These are phyloP conservation scores for Penicillium sp. DNA, from an alignment of 2,329 filamentous ascomycete species.

Conservation along the genomic window DNA sequence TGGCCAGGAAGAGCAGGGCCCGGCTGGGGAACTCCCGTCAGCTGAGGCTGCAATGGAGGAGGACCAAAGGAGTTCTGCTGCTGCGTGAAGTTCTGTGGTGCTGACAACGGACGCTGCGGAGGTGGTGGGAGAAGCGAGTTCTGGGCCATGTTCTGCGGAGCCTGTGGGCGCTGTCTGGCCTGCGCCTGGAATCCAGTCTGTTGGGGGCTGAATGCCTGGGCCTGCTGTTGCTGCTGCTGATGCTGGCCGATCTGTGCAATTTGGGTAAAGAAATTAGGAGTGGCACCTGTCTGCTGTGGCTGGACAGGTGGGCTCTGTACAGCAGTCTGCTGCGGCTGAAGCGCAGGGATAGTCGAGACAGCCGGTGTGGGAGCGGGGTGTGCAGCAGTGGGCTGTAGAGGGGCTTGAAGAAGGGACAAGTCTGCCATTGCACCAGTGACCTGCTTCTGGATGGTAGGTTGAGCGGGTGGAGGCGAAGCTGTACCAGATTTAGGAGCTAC, in stretches of 20 bases:
- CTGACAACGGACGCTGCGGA: constrained; percentile 81
- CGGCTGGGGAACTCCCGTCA: constrained; percentile 73
- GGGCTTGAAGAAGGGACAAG: constrained; percentile 66
- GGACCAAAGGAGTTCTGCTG: constrained; percentile 74
- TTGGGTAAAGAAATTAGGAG: constrained; percentile 59
- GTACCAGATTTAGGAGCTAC: constrained; percentile 33
- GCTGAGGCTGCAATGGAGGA: constrained; percentile 79
- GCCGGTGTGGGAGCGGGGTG: constrained; percentile 55
- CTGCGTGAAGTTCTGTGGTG: constrained; percentile 77
- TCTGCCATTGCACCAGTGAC: constrained; percentile 75
- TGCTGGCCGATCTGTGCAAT: constrained; percentile 43
- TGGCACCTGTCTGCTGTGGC: constrained; percentile 51
- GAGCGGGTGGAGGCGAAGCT: constrained; percentile 43
- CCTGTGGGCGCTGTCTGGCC: constrained; percentile 71
- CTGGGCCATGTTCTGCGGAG: constrained; percentile 67
- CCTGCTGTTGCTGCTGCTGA: constrained; percentile 19
- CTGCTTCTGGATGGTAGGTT: constrained; percentile 35
- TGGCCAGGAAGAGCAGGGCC: constrained; percentile 71
- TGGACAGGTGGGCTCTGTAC: constrained; percentile 44
- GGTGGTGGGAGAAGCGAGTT: constrained; percentile 76
- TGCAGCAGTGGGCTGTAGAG: constrained; percentile 61
- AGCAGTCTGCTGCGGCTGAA: constrained; percentile 53
- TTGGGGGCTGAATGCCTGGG: constrained; percentile 42
- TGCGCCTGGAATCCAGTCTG: constrained; percentile 47
- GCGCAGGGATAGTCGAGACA: constrained; percentile 43